Conservation (phyloP, 2,329 filamentous ascomycete species). For the Fusarium hainanense region DNA sequence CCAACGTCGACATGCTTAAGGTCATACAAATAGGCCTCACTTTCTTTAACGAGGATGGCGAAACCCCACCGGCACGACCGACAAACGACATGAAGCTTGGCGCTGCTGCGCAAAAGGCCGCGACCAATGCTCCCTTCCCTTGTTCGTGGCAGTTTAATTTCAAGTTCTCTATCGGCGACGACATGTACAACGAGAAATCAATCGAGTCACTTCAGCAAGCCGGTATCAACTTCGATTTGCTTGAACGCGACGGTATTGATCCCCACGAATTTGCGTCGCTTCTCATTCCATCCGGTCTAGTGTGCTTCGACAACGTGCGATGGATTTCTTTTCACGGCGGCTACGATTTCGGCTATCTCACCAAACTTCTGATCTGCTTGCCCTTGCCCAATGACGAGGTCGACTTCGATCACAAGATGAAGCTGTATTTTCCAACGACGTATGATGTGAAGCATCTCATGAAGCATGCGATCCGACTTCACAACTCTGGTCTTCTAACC, state of each 20-base stretch:
- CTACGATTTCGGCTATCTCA: constrained; percentile 97
- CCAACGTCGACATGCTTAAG: constrained; percentile 96
- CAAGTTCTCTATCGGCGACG: constrained; percentile 90
- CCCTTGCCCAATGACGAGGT: constrained; percentile 88
- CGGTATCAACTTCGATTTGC: constrained; percentile 89
- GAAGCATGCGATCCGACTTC: constrained; percentile 82
- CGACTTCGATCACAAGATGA: constrained; percentile 88
- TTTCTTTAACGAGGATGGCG: constrained; percentile 89
- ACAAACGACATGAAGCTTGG: constrained; percentile 55
- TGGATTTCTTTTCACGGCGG: constrained; percentile 99
- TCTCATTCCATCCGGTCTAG: constrained; percentile 90
- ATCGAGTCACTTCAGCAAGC: constrained; percentile 91
- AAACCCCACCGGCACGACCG: constrained; percentile 80
- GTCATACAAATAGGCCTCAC: constrained; percentile 98
- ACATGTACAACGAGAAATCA: constrained; percentile 98
- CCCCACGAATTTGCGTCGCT: constrained; percentile 88
- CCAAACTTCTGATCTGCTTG: constrained; percentile 88
- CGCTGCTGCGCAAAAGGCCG: constrained; percentile 54
- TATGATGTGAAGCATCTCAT: constrained; percentile 98
- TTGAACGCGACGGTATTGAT: constrained; percentile 91
- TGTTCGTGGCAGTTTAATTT: constrained; percentile 99
- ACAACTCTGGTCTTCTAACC: constrained; percentile 71
- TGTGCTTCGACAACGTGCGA: constrained; percentile 86
- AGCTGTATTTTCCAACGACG: constrained; percentile 90
- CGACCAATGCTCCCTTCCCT: constrained; percentile 68